These are phyloP conservation scores for Cairneyella variabilis DNA, from an alignment of 495 filamentous ascomycete species.

Conservation along the genomic window DNA sequence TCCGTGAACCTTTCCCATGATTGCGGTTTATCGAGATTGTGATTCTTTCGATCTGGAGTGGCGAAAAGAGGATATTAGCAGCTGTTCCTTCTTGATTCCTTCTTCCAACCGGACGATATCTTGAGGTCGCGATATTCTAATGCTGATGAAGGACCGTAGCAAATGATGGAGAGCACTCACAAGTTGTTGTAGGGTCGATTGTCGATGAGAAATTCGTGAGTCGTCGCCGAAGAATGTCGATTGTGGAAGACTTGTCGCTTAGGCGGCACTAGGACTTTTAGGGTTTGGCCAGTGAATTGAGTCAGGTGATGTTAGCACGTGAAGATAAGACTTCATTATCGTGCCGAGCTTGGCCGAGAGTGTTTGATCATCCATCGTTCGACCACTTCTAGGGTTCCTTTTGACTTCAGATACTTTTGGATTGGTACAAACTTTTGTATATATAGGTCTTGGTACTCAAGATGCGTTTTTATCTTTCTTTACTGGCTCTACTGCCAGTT, in stretches of 20 bases:
- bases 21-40: slow-evolving; percentile 46
- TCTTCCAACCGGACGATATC: neutral
- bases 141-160: neutral
- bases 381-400: too few relatives aligned
- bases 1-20: slow-evolving; percentile 89
- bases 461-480: neutral
- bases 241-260: slow-evolving; percentile 1
- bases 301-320: too few relatives aligned
- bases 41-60: slow-evolving; percentile 11
- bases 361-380: too few relatives aligned
- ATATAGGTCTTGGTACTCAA: neutral
- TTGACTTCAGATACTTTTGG: too few relatives aligned
- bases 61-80: neutral
- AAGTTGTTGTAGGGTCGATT: slow-evolving; percentile 14
- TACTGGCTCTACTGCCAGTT: neutral
- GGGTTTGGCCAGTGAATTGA: neutral
- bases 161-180: slow-evolving; percentile 12
- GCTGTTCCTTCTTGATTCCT: neutral
- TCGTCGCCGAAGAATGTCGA: slow-evolving; percentile 7
- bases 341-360: too few relatives aligned
- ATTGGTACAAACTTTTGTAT: too few relatives aligned
- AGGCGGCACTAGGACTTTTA: neutral
- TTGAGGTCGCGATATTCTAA: neutral
- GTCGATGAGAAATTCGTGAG: slow-evolving; percentile 12
- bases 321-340: too few relatives aligned